Evolutionary conservation across 495 filamentous ascomycete species (phyloP), one percentile per base, ranked within the genome.

Genomic region (Xylaria scruposa): DNA sequence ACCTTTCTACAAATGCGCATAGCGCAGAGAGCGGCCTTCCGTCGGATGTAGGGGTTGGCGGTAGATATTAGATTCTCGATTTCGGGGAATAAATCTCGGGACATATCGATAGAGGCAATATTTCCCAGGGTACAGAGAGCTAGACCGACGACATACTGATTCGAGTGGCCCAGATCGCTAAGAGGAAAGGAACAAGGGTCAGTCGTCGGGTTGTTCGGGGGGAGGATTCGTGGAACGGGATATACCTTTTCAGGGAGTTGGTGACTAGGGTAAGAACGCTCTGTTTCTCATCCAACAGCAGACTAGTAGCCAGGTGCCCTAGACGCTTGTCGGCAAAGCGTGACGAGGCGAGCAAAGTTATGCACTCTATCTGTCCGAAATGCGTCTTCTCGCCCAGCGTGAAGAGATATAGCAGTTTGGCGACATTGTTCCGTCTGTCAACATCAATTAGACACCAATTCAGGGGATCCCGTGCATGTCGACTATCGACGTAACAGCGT

Each of bases 1-100:
- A 98, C 97, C 81, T 99, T 99, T 74, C 94, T 90, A 83, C 94
- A 97, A 83, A 99, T 97, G 49, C 97, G 89, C 97, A 99, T 99
- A n/a, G 96, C 96, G 81, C 96, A 99, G n/a, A 99, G 88, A 7
- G 96, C 97, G 44, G 97, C 96, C 86, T 99, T 99, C 62, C 96
- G 90, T 62, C 95, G 90, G 77, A 98, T 97, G 75, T 99, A 99
- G 13, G 96, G 95, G 80, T 99, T 99, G 46, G 94, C 91, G 38
- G 93, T 97, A 15, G 94, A 93, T 68, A 98, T 83, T 24, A 98
- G 89, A 51, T 84, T 91, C 83, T 98, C 97, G 74, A 99, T 92
- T 86, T 99, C 94, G 74, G 92, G 86, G 82, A 98, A 99, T 26
- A 99, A 86, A 82, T 99, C 96, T 83, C 96, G 89, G n/a, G 95